A percentile compares a stretch with the other conserved stretches of the same genome.
Conservation (phyloP, 129 eudicot genomes). For the Tagetes erecta region DNA sequence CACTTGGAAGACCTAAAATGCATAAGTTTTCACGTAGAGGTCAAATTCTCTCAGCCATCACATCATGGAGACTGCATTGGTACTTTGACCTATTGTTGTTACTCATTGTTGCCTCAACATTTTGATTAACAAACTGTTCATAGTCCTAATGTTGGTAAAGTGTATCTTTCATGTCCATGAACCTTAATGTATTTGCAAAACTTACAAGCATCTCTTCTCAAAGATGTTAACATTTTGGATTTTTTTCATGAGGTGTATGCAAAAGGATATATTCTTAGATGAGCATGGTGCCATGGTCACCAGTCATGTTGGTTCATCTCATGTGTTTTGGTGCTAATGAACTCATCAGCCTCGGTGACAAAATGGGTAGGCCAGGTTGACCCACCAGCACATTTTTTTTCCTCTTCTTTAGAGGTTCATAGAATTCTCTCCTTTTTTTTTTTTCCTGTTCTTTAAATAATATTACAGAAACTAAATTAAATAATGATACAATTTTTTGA, state of each 20-base stretch:
- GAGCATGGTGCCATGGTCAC: neutral
- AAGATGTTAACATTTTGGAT: neutral
- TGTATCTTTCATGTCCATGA: neutral
- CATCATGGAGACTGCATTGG: slow-evolving; percentile 8
- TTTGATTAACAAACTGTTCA: slow-evolving; percentile 5
- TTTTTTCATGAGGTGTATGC: neutral
- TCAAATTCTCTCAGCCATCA: neutral
- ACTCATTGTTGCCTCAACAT: slow-evolving; percentile 4
- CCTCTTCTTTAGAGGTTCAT: neutral
- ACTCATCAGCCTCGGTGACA: neutral
- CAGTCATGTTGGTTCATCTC: neutral
- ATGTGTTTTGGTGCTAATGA: neutral
- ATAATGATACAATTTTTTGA: neutral
- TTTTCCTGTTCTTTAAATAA: neutral
- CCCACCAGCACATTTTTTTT: neutral
- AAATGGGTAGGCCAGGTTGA: neutral
- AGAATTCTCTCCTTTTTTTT: neutral
- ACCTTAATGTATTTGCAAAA: neutral
- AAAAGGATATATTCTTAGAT: neutral
- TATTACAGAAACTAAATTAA: neutral
- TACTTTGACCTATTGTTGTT: neutral
- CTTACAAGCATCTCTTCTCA: neutral
- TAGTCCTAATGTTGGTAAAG: neutral
- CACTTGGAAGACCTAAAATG: slow-evolving; percentile 7
- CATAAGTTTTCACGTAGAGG: slow-evolving; percentile 7